Evolutionary conservation across 257 asterid species (phyloP).

Genomic region (Cruciata laevipes): DNA sequence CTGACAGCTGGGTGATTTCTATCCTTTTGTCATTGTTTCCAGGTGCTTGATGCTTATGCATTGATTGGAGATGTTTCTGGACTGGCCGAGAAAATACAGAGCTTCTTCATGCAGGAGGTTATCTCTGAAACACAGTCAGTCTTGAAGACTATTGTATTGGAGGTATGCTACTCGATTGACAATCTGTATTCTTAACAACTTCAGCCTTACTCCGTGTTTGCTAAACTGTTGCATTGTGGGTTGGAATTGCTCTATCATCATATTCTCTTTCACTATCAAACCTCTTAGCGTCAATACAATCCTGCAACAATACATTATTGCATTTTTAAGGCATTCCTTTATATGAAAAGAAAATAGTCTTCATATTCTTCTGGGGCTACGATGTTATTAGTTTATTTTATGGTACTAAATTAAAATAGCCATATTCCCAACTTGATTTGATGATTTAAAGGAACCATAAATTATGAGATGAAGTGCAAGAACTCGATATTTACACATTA

Average conservation of each 20-base stretch:
- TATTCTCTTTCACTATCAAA: not conserved
- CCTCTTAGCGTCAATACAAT: not conserved
- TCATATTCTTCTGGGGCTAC: not conserved
- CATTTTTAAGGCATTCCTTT: not conserved
- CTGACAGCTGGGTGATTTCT: not conserved
- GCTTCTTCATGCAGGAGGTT: constrained; percentile 99
- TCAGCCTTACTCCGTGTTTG: not conserved
- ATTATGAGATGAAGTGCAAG: not conserved
- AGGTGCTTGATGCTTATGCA: constrained; percentile 98
- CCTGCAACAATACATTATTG: not conserved
- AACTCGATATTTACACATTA: not conserved
- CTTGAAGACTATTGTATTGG: constrained; percentile 67
- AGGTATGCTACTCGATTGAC: constrained; percentile 37
- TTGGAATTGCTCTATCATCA: not conserved
- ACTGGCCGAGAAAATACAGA: constrained; percentile 93
- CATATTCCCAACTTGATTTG: not conserved
- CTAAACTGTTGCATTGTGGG: not conserved
- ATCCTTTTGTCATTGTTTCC: constrained; percentile 4
- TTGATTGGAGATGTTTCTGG: constrained; percentile 95
- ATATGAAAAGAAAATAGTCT: too few relatives aligned
- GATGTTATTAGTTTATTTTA: not conserved
- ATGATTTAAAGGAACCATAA: not conserved
- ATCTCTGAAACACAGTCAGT: constrained; percentile 87
- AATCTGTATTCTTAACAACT: not conserved
- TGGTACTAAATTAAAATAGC: not conserved